Conservation (phyloP, 805 yeast species). For the Ogataea ganodermae region DNA sequence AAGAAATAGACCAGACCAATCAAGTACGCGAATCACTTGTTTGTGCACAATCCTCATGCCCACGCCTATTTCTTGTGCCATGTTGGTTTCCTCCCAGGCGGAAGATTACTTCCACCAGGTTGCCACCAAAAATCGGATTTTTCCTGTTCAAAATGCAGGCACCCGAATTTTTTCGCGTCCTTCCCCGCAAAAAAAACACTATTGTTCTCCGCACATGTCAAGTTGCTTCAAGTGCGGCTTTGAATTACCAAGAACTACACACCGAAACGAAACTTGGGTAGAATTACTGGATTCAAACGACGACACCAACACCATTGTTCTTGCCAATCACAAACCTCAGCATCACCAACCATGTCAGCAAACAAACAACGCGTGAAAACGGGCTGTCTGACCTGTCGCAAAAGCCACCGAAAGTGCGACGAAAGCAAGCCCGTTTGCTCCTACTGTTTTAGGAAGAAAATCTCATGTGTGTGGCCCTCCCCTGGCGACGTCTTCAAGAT, state of each 20-base stretch:
- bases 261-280: background rate
- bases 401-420: conserved; percentile 54
- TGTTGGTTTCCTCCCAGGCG: too few species aligned
- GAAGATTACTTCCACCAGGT: background rate
- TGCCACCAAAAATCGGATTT: background rate
- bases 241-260: background rate
- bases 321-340: too few species aligned
- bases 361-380: conserved; percentile 24
- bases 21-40: background rate
- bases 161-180: background rate
- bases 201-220: background rate
- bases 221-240: background rate
- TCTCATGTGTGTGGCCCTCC: conserved; percentile 35
- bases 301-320: too few species aligned
- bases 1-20: background rate
- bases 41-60: background rate
- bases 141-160: background rate
- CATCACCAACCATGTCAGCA: background rate
- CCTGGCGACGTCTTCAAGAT: conserved; percentile 16
- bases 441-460: conserved; percentile 36
- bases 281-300: background rate
- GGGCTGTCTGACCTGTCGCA: conserved; percentile 54
- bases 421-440: conserved; percentile 49
- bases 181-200: background rate
- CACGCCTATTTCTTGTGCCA: too few species aligned